phyloP scores from a whole-genome alignment of 176 grass and related monocot genomes.

The Carex cristatella region DNA sequence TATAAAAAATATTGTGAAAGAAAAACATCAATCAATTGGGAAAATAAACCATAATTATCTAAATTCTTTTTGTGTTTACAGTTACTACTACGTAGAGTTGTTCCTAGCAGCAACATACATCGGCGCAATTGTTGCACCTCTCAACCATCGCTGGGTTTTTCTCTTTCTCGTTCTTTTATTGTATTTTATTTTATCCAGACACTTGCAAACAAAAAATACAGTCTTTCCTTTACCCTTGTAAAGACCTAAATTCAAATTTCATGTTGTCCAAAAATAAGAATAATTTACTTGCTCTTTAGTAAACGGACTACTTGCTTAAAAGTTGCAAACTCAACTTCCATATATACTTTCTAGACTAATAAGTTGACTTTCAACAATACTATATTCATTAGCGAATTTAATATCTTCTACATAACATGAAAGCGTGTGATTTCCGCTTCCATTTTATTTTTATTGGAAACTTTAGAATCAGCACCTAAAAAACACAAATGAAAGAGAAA shows the following conservation, averaged over 20 bases:
- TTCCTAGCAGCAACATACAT: slow-evolving; percentile 58
- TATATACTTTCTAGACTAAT: neutral
- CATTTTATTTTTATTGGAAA: no score
- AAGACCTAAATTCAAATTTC: neutral
- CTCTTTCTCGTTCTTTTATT: neutral
- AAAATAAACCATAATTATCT: neutral
- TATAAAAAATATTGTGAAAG: neutral
- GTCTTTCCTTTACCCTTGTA: neutral
- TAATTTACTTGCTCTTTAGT: no score
- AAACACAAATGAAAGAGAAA: neutral
- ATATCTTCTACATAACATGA: neutral
- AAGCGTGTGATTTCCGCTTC: no score
- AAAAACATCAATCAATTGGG: neutral
- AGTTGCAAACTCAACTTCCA: neutral
- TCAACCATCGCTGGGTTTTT: slow-evolving; percentile 85
- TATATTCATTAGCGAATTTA: neutral
- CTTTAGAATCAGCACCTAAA: neutral
- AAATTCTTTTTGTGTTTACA: slow-evolving; percentile 20
- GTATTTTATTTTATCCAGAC: neutral
- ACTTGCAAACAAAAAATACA: neutral
- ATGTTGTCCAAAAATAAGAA: no score
- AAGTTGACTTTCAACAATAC: neutral
- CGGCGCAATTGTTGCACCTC: slow-evolving; percentile 67
- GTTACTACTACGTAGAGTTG: slow-evolving; percentile 64
- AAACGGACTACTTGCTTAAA: neutral